phyloP scores from a whole-genome alignment of 805 yeast species.

The Millerozyma miso region DNA sequence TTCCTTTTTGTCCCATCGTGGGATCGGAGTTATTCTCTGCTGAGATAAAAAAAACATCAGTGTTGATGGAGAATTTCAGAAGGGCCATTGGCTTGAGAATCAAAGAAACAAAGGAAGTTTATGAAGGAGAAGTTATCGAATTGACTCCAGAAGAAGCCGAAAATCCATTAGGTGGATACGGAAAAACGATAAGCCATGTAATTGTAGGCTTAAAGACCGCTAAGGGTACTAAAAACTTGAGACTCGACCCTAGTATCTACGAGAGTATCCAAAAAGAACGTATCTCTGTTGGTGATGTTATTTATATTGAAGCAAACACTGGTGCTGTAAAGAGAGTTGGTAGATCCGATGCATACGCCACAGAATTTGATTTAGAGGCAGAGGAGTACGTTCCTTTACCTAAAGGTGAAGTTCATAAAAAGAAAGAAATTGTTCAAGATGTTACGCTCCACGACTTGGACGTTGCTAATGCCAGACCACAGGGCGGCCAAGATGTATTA shows the following conservation, averaged over 20 bases:
- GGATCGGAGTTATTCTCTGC: constrained; percentile 92
- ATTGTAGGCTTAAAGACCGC: constrained; percentile 90
- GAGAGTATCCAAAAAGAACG: constrained; percentile 93
- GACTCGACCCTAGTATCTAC: constrained; percentile 89
- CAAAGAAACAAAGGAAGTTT: constrained; percentile 95
- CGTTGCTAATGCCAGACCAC: constrained; percentile 92
- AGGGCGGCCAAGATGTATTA: constrained; percentile 94
- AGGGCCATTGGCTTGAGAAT: constrained; percentile 94
- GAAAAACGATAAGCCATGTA: constrained; percentile 92
- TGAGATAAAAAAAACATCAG: constrained; percentile 96
- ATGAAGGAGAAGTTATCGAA: constrained; percentile 97
- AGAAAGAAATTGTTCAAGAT: constrained; percentile 96
- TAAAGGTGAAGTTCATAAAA: constrained; percentile 97
- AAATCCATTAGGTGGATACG: constrained; percentile 96
- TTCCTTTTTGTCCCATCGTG: constrained; percentile 95
- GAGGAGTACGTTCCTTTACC: constrained; percentile 98
- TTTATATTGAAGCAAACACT: constrained; percentile 94
- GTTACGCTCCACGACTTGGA: constrained; percentile 95
- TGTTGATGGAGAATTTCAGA: constrained; percentile 93
- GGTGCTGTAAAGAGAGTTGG: constrained; percentile 98
- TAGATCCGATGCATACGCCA: constrained; percentile 96
- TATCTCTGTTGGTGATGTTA: constrained; percentile 93
- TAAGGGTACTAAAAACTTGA: constrained; percentile 82
- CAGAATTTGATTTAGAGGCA: constrained; percentile 97
- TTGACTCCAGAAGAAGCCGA: constrained; percentile 94